Base-by-base conservation (phyloP, 148 eudicot species). In the Mesembryanthemum crystallinum region DNA sequence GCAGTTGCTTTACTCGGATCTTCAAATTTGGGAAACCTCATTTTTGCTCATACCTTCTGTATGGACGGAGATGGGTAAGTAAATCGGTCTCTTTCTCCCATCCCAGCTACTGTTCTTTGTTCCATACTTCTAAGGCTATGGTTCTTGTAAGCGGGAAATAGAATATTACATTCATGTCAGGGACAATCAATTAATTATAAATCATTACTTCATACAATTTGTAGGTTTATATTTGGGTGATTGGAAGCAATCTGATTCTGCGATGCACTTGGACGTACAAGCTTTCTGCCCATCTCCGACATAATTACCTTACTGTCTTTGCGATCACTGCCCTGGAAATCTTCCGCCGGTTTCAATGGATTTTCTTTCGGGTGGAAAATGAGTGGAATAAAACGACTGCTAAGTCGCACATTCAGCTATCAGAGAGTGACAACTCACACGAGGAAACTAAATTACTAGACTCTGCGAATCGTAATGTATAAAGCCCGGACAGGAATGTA, bases 241-340 rank as follows among this genome's bases (percentile, higher is more conserved):
- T 95, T 21, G 91, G 89, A 73, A 95, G 94, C 89, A 95, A 95
- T 83, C 85, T 95, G 76, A 84, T 92, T n/a, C 82, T 95, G 76
- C 83, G 97, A n/a, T 92, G 99, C 86, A 95, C 99, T 10, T 95
- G 99, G 99, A 95, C 99, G 0, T 95, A 95, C 89, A 95, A 95
- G 83, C 85, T 95, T 28, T 95, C 99, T 1, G 96, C 99, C 74
- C 97, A 95, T 92, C 96, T 95, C 59, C 94, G 97, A 12, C 97
- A 92, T 71, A 92, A 92, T 64, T 89, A 95, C 81, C 82, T 92
- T 10, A 95, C 97, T 0, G 89, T 92, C 55, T 92, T 90, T 27
- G 71, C 92, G 23, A 90, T 95, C 45, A 85, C 96, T 25, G 92
- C 94, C 30, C 77, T 95, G 70, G 98, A 92, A 83, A 95, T 91